Base-by-base conservation (phyloP, 139 green algal genomes). In the Diplosphaera chodatii region DNA sequence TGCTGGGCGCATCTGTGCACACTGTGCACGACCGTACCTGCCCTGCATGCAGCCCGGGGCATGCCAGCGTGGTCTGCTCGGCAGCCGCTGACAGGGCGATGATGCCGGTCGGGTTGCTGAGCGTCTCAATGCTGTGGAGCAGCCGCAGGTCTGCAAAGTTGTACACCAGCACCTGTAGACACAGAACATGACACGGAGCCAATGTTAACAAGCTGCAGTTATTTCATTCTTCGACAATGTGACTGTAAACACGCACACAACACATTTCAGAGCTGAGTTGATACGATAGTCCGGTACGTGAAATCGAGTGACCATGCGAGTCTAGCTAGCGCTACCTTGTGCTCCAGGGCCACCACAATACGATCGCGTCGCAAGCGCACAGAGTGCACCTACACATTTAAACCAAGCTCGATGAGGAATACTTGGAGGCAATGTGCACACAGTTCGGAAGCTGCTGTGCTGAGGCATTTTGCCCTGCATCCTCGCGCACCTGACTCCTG, bases 111-210 rank as follows among this genome's bases (percentile, higher is more conserved):
- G 80, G 72, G 80, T 99, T 98, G 77, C 76, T 72, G 32, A 91
- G 69, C 1, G 95, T 98, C 77, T 98, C 94, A 20, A 94, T 93
- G 32, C 90, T 81, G 63, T 97, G 91, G 74, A 97, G 73, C 72
- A 97, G 87, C 73, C 87, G 87, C 32, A 98, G 83, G 78, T 97
- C 93, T 1, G 86, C 86, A 75, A 99, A 97, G 78, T 97, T 94
- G 82, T 99, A 98, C 1, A 98, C 82, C 40, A 94, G 84, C 34
- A 92, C 85, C n/a, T n/a, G n/a, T n/a, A n/a, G n/a, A n/a, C n/a
- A n/a, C n/a, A n/a, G n/a, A n/a, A n/a, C n/a, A n/a, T n/a, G n/a
- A n/a, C n/a, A n/a, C n/a, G n/a, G n/a, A n/a, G n/a, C n/a, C n/a
- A n/a, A n/a, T n/a, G n/a, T n/a, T n/a, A n/a, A n/a, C n/a, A n/a